Conservation (phyloP, 1,139 yeast genomes). For the Arxiozyma slooffiae region DNA sequence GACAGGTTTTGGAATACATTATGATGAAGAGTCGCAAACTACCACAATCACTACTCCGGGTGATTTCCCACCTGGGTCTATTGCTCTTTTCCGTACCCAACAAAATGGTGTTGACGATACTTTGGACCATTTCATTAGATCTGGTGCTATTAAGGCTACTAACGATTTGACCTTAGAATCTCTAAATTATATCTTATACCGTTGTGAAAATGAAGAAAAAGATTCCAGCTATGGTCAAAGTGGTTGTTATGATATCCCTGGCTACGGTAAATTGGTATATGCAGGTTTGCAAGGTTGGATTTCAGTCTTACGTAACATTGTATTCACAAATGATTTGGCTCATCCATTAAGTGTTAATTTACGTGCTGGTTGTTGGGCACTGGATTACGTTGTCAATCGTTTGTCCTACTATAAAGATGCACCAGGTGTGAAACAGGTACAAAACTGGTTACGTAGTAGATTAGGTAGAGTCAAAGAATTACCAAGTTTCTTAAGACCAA, state of each 20-base stretch:
- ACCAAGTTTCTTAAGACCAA: slow-evolving; percentile 77
- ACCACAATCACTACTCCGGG: slow-evolving; percentile 48
- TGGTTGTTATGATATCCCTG: slow-evolving; percentile 69
- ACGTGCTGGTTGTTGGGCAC: slow-evolving; percentile 81
- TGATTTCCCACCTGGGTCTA: slow-evolving; percentile 78
- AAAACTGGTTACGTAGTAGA: slow-evolving; percentile 60
- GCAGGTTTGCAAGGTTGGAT: slow-evolving; percentile 95
- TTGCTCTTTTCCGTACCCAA: slow-evolving; percentile 69
- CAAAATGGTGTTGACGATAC: slow-evolving; percentile 47
- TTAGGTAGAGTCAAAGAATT: slow-evolving; percentile 53
- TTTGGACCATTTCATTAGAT: slow-evolving; percentile 54
- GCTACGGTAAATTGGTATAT: slow-evolving; percentile 61
- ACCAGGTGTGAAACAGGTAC: slow-evolving; percentile 44
- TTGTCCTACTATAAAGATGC: slow-evolving; percentile 44
- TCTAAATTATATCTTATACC: slow-evolving; percentile 64
- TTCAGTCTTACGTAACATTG: slow-evolving; percentile 52
- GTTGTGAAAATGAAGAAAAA: slow-evolving; percentile 79
- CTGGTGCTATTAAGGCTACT: slow-evolving; percentile 72
- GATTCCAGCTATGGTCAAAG: slow-evolving; percentile 63
- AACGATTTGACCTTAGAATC: slow-evolving; percentile 51
- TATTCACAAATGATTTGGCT: slow-evolving; percentile 65
- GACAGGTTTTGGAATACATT: slow-evolving; percentile 40
- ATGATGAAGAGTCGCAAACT: slow-evolving; percentile 34
- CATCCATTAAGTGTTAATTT: slow-evolving; percentile 76
- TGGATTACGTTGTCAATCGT: slow-evolving; percentile 63